Base-by-base conservation (phyloP, 140 eudicot species). In the Senecio squalidus region DNA sequence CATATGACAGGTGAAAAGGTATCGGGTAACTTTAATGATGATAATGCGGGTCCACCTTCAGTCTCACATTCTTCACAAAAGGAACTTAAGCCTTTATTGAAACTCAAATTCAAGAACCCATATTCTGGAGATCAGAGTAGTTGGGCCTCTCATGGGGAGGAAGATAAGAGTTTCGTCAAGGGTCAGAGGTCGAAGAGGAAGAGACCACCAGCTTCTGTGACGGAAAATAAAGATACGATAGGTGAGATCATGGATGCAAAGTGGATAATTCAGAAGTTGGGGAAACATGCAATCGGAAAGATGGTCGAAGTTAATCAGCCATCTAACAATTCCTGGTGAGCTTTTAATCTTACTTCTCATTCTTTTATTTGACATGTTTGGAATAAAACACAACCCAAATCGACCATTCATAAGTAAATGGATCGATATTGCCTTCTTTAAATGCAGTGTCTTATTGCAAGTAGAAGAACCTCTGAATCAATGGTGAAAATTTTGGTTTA, bases 161-260 rank as follows among this genome's bases (percentile, higher is more conserved):
- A 88, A 0, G 95, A 92, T 60, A 80, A 55, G 55, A 85, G 86
- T 58, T 75, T 43, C 14, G 85, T 79, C 17, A 87, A 89, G 78
- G 96, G 98, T 26, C 98, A 92, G 76, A 78, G 98, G 50, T 92
- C 98, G 8, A 92, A 92, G 64, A 70, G 98, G 50, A 88, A 79
- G 70, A 84, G 98, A 43, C 81, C 96, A 15, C 67, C 81, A 22
- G 58, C 81, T 3, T 69, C 54, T n/a, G 62, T 67, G n/a, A n/a
- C n/a, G 64, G 97, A 78, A 38, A 49, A 27, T 34, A 49, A 70
- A 21, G 17, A 73, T 10, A 60, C 26, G 25, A 79, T 73, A 72
- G 72, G 70, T 27, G 96, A 79, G 51, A 74, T 92, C 62, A 81
- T 79, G 78, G 96, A 87, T 71, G 98, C 93, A 18, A 84, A 88